A percentile compares a stretch with the other conserved stretches of the same genome.
Evolutionary conservation across 768 basidiomycete genomes (phyloP).

Genomic region (Favolaschia claudopus): DNA sequence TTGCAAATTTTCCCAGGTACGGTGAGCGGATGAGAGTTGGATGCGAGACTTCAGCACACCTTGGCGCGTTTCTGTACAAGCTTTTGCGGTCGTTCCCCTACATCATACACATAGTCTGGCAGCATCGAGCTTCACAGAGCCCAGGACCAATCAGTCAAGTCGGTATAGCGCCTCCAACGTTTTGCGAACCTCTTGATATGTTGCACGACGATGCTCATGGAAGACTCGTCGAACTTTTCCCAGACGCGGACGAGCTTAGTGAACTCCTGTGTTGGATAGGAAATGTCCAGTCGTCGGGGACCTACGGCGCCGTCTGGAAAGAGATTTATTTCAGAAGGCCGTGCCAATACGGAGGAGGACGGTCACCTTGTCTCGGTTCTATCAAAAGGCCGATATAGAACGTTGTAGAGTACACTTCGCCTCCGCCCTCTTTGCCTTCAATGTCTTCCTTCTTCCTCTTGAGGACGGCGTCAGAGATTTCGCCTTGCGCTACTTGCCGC

Average conservation of each 20-base stretch:
- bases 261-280: slow-evolving; percentile 96
- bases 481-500: slow-evolving; percentile 86
- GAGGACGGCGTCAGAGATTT: slow-evolving; percentile 39
- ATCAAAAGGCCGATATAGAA: slow-evolving; percentile 97
- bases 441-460: slow-evolving; percentile 66
- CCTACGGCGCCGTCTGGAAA: slow-evolving; percentile 75
- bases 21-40: slow-evolving; percentile 17
- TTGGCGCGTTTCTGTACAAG: slow-evolving; percentile 79
- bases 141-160: slow-evolving; percentile 14
- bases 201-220: slow-evolving; percentile 94
- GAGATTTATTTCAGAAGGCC: slow-evolving; percentile 4
- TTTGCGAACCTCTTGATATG: slow-evolving; percentile 85
- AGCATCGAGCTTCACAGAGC: slow-evolving; percentile 62
- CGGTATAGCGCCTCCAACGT: slow-evolving; percentile 5
- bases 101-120: slow-evolving; percentile 85
- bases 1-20: slow-evolving; percentile 28
- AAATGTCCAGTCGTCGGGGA: slow-evolving; percentile 90
- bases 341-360: neutral
- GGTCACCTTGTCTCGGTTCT: slow-evolving; percentile 85
- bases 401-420: slow-evolving; percentile 91
- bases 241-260: slow-evolving; percentile 90
- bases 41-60: slow-evolving; percentile 43
- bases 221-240: slow-evolving; percentile 91
- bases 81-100: slow-evolving; percentile 79
- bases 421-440: slow-evolving; percentile 76